Evolutionary conservation across 2,329 filamentous ascomycete species (phyloP).

Genomic region (Stromatinia cepivora): DNA sequence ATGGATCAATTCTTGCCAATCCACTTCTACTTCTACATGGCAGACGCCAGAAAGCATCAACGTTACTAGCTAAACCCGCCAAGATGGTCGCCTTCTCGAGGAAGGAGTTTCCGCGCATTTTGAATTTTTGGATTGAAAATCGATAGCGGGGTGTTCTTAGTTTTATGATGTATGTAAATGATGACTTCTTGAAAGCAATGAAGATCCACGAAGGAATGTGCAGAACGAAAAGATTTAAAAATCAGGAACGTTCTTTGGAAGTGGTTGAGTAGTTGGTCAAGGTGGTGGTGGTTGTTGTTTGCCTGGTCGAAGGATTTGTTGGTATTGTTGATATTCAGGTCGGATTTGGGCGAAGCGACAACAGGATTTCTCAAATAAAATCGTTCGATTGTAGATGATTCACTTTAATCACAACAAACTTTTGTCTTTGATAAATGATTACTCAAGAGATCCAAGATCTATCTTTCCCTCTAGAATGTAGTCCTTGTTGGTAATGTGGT

Average conservation of each 20-base stretch:
- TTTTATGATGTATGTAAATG: neutral
- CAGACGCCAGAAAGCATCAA: conserved; percentile 83
- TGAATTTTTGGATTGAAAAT: neutral
- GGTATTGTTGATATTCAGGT: neutral
- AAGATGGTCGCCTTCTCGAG: conserved; percentile 8
- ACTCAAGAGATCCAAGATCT: neutral
- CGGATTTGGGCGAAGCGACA: neutral
- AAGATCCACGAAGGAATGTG: conserved; percentile 11
- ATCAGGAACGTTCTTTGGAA: neutral
- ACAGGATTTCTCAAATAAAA: neutral
- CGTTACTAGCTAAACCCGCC: conserved; percentile 29
- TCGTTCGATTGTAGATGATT: conserved; percentile 3
- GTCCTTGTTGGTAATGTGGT: neutral
- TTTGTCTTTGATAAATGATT: neutral
- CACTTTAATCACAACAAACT: neutral
- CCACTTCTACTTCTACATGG: conserved; percentile 73
- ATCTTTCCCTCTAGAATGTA: neutral
- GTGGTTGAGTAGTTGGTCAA: neutral
- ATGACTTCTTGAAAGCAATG: neutral
- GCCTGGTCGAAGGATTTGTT: neutral
- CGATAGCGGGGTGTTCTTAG: neutral
- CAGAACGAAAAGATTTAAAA: neutral
- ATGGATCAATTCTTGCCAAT: conserved; percentile 73
- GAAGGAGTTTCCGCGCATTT: conserved; percentile 18
- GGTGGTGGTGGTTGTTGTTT: neutral